Evolutionary conservation across 371 early-diverging fungal species (phyloP).

Genomic region (Mucor velutinosus): DNA sequence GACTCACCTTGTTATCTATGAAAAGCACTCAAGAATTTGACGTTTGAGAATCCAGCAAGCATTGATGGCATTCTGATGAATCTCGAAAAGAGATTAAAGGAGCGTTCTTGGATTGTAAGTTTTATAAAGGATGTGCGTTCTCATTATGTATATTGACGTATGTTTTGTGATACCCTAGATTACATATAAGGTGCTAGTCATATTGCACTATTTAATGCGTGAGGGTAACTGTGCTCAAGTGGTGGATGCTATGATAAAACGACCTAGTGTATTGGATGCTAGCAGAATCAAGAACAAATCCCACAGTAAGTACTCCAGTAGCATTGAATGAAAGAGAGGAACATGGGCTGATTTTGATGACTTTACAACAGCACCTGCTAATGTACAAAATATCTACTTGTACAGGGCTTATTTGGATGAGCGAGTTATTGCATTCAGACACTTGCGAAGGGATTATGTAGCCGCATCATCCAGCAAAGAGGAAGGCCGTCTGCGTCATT

Average conservation of each 20-base stretch:
- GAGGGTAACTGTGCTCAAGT: conserved; percentile 79
- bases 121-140: background rate
- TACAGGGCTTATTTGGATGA: conserved; percentile 87
- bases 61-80: conserved; percentile 58
- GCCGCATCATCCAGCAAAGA: conserved; percentile 31
- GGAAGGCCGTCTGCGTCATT: conserved; percentile 51
- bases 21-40: conserved; percentile 50
- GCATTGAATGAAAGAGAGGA: background rate
- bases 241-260: conserved; percentile 64
- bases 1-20: conserved; percentile 19
- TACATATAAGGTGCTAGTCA: conserved; percentile 83
- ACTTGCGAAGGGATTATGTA: conserved; percentile 77
- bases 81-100: conserved; percentile 62
- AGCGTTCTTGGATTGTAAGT: conserved; percentile 80
- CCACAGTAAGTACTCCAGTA: conserved; percentile 33
- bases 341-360: background rate
- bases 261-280: conserved; percentile 60
- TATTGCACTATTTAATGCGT: conserved; percentile 83
- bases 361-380: conserved; percentile 34
- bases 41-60: conserved; percentile 38
- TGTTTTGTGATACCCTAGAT: conserved; percentile 50
- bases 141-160: background rate
- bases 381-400: conserved; percentile 75
- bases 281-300: conserved; percentile 66
- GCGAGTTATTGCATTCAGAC: conserved; percentile 74